Conservation (phyloP, 1,284 basidiomycete species). For the Leccinum subrobustum region DNA sequence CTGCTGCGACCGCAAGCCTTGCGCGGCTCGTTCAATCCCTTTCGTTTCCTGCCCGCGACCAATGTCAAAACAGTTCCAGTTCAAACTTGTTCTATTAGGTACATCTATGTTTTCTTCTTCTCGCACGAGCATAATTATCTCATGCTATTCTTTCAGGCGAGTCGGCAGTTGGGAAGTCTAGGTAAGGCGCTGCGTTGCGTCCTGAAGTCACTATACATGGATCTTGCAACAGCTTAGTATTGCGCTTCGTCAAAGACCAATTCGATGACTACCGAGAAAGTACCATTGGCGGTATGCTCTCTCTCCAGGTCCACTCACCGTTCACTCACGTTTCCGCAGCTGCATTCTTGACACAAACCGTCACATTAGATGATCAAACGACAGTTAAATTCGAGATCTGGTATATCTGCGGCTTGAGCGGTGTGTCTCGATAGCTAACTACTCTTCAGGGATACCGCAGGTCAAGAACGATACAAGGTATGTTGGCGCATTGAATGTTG, state of each 20-base stretch:
- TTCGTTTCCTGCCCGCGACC: conserved; percentile 26
- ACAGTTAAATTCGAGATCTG: conserved; percentile 98
- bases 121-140: not conserved
- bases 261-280: conserved; percentile 97
- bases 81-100: conserved; percentile 93
- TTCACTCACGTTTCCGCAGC: conserved; percentile 46
- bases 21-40: too few species aligned
- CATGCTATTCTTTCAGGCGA: conserved; percentile 59
- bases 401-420: conserved; percentile 44
- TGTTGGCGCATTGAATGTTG: conserved; percentile 22
- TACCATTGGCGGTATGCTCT: conserved; percentile 74
- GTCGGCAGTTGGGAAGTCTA: conserved; percentile 96
- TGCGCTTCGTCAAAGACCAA: conserved; percentile 96
- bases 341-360: conserved; percentile 95
- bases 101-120: conserved; percentile 14
- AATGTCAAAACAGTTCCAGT: conserved; percentile 84
- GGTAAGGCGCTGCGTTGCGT: conserved; percentile 42
- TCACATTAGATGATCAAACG: conserved; percentile 85
- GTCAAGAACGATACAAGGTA: conserved; percentile 91
- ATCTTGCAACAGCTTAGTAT: conserved; percentile 66
- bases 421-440: conserved; percentile 1
- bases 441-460: conserved; percentile 78
- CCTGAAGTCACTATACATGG: conserved; percentile 6
- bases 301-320: conserved; percentile 8
- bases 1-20: conserved; percentile 1